Evolutionary conservation across 2,329 filamentous ascomycete species (phyloP).

Genomic region (Lachnellula suecica): DNA sequence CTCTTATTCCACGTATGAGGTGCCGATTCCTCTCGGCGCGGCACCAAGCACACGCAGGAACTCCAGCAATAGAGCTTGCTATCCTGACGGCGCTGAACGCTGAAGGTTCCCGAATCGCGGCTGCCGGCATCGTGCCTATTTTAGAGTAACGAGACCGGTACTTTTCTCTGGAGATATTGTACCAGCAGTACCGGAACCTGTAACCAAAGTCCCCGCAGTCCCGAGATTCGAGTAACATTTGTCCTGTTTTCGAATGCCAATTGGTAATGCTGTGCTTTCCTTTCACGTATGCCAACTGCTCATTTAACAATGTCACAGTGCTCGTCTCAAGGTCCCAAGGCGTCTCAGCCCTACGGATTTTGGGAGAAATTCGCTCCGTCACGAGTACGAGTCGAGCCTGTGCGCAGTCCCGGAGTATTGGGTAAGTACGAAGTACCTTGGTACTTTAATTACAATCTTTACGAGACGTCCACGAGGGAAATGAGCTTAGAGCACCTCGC

Average conservation of each 20-base stretch:
- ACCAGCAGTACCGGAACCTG: background rate
- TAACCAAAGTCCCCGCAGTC: background rate
- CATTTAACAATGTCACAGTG: background rate
- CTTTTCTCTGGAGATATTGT: background rate
- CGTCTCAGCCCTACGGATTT: slow-evolving; percentile 13
- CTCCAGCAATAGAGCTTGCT: background rate
- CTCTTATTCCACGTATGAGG: background rate
- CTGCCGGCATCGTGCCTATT: background rate
- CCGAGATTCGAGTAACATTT: background rate
- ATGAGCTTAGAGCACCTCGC: slow-evolving; percentile 1
- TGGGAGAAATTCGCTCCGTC: background rate
- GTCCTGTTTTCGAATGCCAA: too few species aligned
- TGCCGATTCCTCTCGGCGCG: background rate
- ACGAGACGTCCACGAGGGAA: background rate
- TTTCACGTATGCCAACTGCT: background rate
- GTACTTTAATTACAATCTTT: background rate
- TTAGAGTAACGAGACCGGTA: background rate
- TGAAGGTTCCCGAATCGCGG: slow-evolving; percentile 3
- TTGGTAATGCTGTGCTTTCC: background rate
- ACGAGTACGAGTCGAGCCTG: slow-evolving; percentile 1
- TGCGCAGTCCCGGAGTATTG: background rate
- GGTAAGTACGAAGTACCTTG: background rate
- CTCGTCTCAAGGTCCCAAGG: background rate
- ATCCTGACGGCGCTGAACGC: background rate
- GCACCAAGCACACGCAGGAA: background rate